Evolutionary conservation across 1,284 basidiomycete genomes (phyloP).

Genomic region (Melampsora larici-populina): DNA sequence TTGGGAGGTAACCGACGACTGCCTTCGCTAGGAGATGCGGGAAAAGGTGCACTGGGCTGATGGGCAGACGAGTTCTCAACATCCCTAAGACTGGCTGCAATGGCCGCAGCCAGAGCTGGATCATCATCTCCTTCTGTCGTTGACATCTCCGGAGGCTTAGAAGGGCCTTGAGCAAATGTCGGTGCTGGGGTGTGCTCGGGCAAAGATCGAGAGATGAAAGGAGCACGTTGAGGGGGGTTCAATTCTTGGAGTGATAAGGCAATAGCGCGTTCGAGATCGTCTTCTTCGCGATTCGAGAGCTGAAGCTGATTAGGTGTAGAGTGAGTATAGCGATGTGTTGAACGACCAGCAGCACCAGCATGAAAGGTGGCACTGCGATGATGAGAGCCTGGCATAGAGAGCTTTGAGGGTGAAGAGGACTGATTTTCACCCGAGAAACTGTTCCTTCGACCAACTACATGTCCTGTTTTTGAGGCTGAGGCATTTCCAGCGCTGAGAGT

Average conservation of each 20-base stretch:
- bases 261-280: conserved; percentile 89
- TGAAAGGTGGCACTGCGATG: conserved; percentile 46
- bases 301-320: conserved; percentile 33
- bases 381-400: conserved; percentile 45
- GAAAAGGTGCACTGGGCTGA: conserved; percentile 41
- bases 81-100: conserved; percentile 88
- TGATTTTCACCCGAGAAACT: conserved; percentile 37
- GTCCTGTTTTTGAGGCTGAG: conserved; percentile 4
- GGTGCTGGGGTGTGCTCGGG: neutral
- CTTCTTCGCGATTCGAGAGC: conserved; percentile 66
- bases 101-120: conserved; percentile 86
- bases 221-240: conserved; percentile 32
- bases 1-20: neutral
- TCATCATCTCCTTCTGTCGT: conserved; percentile 74
- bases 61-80: conserved; percentile 63
- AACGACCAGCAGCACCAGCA: conserved; percentile 1
- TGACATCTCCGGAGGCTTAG: conserved; percentile 6
- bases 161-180: conserved; percentile 3
- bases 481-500: conserved; percentile 58
- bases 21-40: conserved; percentile 7
- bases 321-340: conserved; percentile 43
- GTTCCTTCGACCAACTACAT: conserved; percentile 29
- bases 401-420: conserved; percentile 46
- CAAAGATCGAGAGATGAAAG: conserved; percentile 5
- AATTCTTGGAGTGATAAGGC: conserved; percentile 69